Evolutionary conservation across 495 filamentous ascomycete species (phyloP), one percentile per base, ranked within the genome.

Genomic region (Lasiosphaeris hirsuta): DNA sequence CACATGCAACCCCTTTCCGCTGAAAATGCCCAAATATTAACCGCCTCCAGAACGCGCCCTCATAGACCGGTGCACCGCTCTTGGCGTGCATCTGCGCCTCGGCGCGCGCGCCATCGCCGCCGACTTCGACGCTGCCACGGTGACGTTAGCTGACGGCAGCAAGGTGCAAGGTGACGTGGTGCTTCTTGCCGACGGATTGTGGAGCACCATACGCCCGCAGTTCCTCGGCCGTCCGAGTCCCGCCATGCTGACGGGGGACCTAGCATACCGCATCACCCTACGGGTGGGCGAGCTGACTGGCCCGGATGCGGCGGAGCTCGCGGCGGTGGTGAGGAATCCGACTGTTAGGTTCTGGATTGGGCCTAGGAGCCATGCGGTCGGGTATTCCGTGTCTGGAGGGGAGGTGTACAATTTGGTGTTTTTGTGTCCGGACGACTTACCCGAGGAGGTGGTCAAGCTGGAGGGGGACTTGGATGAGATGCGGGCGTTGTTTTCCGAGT

Each of bases 341-440:
- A 77, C 78, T 13, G 85, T 89, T 11, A 79, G 88, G 57, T 86
- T 89, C 62, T 91, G 88, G 88, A 64, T 89, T 30, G 87, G 88
- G 0, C 83, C 84, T 2, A 55, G 66, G 9, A 72, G 70, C 6
- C 85, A 87, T 57, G 77, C 79, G 2, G 82, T 85, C 2, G 81
- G 77, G 19, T 87, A 87, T 54, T 72, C 81, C 10, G 70, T 87
- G 33, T 69, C 76, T 46, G 76, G 65, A 6, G 79, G 78, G 15
- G 61, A 66, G 0, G 64, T 80, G 30, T 86, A 80, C 60, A 87
- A 87, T 57, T 73, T 87, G 23, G 84, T 86, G 1, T 66, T 84
- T 6, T 60, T 81, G 14, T 75, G 76, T 42, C 79, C 80, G 0
- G 80, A 84, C 48, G 77, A 81, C 37, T 51, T 81, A 19, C 80